Conservation (phyloP, 768 basidiomycete species). For the Butyriboletus loyo region DNA sequence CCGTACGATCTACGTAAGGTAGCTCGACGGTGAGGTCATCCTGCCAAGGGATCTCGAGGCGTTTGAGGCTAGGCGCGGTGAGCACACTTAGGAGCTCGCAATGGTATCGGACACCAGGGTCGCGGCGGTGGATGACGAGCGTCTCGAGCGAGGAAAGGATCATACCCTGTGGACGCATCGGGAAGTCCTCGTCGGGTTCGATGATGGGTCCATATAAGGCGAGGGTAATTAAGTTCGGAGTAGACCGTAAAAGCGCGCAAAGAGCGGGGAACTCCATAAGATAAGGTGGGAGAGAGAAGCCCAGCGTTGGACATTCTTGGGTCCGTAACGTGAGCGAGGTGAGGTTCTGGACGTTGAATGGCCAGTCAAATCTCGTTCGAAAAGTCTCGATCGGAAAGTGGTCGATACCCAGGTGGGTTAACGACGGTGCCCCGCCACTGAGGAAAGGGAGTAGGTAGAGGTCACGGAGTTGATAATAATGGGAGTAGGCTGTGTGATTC, state of each 20-base stretch:
- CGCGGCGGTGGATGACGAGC: conserved; percentile 16
- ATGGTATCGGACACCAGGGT: conserved; percentile 15
- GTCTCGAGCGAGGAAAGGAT: conserved; percentile 8
- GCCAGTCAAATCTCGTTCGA: not conserved
- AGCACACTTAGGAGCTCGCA: conserved; percentile 11
- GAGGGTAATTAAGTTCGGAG: conserved; percentile 5
- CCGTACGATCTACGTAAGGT: not conserved
- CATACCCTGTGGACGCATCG: not conserved
- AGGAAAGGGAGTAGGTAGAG: conserved; percentile 12
- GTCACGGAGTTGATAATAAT: conserved; percentile 7
- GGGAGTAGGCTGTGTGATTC: not conserved
- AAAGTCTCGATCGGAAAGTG: conserved; percentile 17
- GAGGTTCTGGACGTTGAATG: conserved; percentile 7
- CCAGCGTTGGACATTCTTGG: conserved; percentile 3
- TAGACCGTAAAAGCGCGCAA: conserved; percentile 10
- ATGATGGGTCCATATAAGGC: conserved; percentile 16
- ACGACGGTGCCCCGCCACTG: conserved; percentile 1
- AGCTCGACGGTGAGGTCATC: conserved; percentile 12
- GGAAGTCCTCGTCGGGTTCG: conserved; percentile 10
- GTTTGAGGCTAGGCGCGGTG: conserved; percentile 5
- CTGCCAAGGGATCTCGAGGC: conserved; percentile 18
- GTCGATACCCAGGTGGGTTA: conserved; percentile 13
- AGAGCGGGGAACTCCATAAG: conserved; percentile 14
- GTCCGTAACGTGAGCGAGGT: conserved; percentile 13
- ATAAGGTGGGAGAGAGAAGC: conserved; percentile 12